phyloP scores from a whole-genome alignment of 1,284 basidiomycete genomes.

The Vanrija sp. region DNA sequence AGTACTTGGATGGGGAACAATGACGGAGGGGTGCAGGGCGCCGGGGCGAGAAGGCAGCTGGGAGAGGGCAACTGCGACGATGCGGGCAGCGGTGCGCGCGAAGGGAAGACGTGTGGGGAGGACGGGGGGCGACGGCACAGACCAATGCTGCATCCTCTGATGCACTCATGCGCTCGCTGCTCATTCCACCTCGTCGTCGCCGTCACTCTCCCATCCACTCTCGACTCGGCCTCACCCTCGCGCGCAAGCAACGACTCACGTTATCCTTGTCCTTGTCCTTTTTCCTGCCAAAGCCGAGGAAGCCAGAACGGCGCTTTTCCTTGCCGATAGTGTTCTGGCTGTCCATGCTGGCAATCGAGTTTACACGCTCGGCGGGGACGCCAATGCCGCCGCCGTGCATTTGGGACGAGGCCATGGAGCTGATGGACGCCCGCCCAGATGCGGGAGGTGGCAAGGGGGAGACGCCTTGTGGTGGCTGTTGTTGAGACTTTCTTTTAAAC shows the following conservation, averaged over 20 bases:
- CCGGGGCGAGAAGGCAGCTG: neutral
- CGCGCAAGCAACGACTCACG: neutral
- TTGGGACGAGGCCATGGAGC: constrained; percentile 8
- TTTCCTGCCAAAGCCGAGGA: constrained; percentile 16
- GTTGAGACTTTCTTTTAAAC: constrained; percentile 14
- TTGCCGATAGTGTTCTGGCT: constrained; percentile 2
- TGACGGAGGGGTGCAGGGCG: neutral
- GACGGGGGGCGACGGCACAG: neutral
- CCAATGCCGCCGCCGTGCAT: neutral
- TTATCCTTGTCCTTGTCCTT: constrained; percentile 14
- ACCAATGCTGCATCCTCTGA: too few relatives aligned
- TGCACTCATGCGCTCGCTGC: too few relatives aligned
- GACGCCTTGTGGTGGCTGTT: neutral
- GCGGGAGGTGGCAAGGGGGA: constrained; percentile 3
- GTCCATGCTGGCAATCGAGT: constrained; percentile 8
- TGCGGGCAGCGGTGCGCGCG: neutral
- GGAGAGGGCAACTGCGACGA: neutral
- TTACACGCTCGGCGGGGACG: constrained; percentile 5
- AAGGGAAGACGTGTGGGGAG: too few relatives aligned
- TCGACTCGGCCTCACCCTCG: too few relatives aligned
- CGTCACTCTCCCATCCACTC: neutral
- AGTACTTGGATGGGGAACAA: neutral
- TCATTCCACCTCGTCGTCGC: neutral
- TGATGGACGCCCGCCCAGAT: constrained; percentile 9
- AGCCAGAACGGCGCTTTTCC: constrained; percentile 17